Conservation (phyloP, 2,329 filamentous ascomycete species). For the Orbilia brochopaga region DNA sequence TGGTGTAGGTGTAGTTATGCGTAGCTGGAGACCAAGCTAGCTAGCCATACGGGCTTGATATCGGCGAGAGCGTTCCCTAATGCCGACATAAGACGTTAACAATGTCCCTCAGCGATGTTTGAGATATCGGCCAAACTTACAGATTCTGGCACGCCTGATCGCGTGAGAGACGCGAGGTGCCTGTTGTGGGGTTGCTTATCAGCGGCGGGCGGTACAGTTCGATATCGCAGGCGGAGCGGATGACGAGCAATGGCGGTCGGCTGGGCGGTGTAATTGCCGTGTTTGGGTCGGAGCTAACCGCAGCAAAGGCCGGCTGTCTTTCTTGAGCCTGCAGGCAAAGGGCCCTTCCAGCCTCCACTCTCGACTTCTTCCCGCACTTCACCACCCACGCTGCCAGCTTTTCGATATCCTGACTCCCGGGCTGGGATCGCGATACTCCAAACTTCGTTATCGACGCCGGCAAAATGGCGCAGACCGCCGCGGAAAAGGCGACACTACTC, state of each 20-base stretch:
- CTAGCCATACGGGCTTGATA: neutral
- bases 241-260: neutral
- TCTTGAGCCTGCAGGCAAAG: neutral
- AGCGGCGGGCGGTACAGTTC: neutral
- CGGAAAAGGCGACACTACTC: constrained; percentile 47
- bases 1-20: neutral
- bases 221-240: neutral
- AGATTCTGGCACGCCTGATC: neutral
- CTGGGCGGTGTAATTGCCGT: neutral
- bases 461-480: constrained; percentile 41
- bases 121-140: neutral
- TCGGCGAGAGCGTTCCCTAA: neutral
- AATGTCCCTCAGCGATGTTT: neutral
- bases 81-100: too few relatives aligned
- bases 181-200: neutral
- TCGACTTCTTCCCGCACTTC: constrained; percentile 6
- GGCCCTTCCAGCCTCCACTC: constrained; percentile 19
- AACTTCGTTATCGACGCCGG: neutral
- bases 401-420: neutral
- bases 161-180: neutral
- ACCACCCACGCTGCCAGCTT: neutral
- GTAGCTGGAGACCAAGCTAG: neutral
- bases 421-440: constrained; percentile 6
- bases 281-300: constrained; percentile 26
- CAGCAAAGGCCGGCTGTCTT: neutral